Evolutionary conservation across 2,329 filamentous ascomycete genomes (phyloP), one percentile per base, ranked within the genome.

Genomic region (Chaetomium olivaceum): DNA sequence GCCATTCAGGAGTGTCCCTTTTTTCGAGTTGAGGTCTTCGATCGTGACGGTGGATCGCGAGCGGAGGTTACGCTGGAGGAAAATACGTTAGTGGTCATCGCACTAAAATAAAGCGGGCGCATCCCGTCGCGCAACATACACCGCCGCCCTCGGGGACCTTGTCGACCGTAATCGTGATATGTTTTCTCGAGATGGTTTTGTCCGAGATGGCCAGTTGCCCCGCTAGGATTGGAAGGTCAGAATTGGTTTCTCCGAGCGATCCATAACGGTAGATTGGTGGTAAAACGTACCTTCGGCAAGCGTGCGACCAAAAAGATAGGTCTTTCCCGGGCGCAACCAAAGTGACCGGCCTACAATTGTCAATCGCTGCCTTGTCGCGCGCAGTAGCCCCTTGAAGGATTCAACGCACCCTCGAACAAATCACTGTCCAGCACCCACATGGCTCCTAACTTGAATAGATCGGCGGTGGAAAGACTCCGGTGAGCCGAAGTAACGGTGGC

Each of bases 261-360:
- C n/a, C 4, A 7, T 21, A 4, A 29, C 36, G 33, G 52, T 11
- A 2, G 46, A 7, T 9, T 46, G 16, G 5, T 14, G n/a, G 27
- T 3, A 9, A 62, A 52, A 71, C 82, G 71, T 82, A 87, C 87
- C 82, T 73, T 90, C 87, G 64, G 85, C 83, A 67, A 84, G 85
- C 46, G 91, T 93, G 69, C 94, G 88, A 63, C 94, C 94, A 75
- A 97, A 91, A 23, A 97, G 84, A 76, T 95, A 94, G 72, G 86
- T 87, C 75, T 92, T 92, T 59, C 93, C 93, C 1, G 93, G 93
- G 65, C 90, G 88, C 67, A 97, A 83, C 93, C 93, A 97, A 71
- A 93, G 82, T 73, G 87, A 87, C 77, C 87, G 91, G 67, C 86
- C 88, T 91, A 70, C 25, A 56, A 7, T 25, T 19, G 52, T 70